phyloP scores from a whole-genome alignment of 1,284 basidiomycete species.

The Ceratobasidium sp. region DNA sequence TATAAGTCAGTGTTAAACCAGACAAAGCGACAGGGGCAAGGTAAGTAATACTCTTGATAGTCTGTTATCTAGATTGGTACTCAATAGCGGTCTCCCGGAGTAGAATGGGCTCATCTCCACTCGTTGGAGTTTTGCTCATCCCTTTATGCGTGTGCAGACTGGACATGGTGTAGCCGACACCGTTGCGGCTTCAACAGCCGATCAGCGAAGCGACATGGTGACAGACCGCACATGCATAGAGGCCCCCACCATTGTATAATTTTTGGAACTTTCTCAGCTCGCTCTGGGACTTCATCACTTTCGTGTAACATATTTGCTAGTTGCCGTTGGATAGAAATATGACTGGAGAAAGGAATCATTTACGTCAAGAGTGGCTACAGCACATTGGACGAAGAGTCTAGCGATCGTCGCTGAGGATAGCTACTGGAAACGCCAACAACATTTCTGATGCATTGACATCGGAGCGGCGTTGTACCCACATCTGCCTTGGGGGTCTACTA shows the following conservation, averaged over 20 bases:
- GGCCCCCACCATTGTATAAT: not conserved
- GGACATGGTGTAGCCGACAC: slow-evolving; percentile 15
- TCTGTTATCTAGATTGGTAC: not conserved
- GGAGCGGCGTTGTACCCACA: no score
- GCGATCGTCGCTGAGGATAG: no score
- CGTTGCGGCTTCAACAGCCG: not conserved
- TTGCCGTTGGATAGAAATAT: not conserved
- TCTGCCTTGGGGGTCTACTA: not conserved
- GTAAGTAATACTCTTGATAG: not conserved
- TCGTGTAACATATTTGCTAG: no score
- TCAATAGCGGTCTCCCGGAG: slow-evolving; percentile 33
- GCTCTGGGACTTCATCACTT: no score
- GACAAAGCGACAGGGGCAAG: not conserved
- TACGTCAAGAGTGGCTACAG: no score
- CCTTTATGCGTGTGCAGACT: not conserved
- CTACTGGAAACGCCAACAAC: no score
- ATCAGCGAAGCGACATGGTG: slow-evolving; percentile 15
- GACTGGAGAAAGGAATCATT: no score
- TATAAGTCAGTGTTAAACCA: not conserved
- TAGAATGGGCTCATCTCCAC: slow-evolving; percentile 6
- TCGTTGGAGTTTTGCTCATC: not conserved
- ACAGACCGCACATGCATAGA: not conserved
- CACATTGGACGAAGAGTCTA: no score
- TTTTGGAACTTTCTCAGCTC: slow-evolving; percentile 9
- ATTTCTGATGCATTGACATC: no score